phyloP scores from a whole-genome alignment of 192 early-diverging fungal genomes.

The Umbelopsis ramanniana region DNA sequence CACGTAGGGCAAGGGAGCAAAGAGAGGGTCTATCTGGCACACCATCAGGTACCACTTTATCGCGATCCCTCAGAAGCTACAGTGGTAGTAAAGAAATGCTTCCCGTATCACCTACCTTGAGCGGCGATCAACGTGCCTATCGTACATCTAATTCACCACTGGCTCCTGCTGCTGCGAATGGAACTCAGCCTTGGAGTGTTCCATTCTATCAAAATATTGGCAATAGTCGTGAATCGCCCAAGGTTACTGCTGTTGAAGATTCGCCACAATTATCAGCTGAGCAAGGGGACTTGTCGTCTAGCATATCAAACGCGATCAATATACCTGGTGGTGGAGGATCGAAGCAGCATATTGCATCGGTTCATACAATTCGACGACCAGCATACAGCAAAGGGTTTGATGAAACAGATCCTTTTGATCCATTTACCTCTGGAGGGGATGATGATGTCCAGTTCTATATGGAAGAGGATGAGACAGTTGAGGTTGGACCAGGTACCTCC shows the following conservation, averaged over 20 bases:
- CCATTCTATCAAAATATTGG: constrained; percentile 7
- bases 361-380: background rate
- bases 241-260: background rate
- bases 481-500: constrained; percentile 12
- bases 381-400: constrained; percentile 8
- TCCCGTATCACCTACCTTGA: background rate
- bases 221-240: constrained; percentile 1
- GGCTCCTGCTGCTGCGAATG: background rate
- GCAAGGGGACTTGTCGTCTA: background rate
- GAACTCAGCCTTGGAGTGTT: background rate
- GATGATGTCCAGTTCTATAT: constrained; percentile 30
- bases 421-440: constrained; percentile 15
- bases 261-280: constrained; percentile 10
- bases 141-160: constrained; percentile 20
- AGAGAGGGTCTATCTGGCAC: background rate
- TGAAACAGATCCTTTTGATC: constrained; percentile 1
- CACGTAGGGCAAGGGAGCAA: constrained; percentile 28
- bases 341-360: constrained; percentile 6
- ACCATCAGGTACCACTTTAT: background rate
- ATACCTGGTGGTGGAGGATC: constrained; percentile 24
- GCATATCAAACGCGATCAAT: constrained; percentile 22
- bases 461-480: constrained; percentile 21
- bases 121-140: background rate
- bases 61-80: constrained; percentile 19
- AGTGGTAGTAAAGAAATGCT: constrained; percentile 1